phyloP scores from a whole-genome alignment of 108 stramenopile species.

The Discostella stelligeroides region DNA sequence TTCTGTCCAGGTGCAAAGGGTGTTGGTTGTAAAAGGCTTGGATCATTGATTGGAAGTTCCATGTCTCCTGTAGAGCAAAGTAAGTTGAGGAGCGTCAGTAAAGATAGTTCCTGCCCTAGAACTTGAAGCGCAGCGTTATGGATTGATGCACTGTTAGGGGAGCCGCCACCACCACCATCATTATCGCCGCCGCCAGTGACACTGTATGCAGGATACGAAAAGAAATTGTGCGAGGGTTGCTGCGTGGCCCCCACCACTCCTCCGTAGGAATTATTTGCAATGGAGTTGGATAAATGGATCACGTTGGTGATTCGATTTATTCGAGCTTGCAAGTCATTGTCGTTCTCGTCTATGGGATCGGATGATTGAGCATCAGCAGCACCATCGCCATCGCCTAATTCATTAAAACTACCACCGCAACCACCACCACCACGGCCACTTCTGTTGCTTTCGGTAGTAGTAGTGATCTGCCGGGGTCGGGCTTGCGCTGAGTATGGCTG shows the following conservation, averaged over 20 bases:
- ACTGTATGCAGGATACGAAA: too few species aligned
- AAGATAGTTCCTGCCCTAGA: background rate
- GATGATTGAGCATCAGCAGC: background rate
- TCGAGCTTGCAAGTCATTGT: constrained; percentile 7
- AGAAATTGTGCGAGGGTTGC: too few species aligned
- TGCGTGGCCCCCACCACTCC: too few species aligned
- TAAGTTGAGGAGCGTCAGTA: constrained; percentile 6
- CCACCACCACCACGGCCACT: too few species aligned
- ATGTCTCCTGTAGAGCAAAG: constrained; percentile 12
- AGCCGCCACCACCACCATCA: background rate
- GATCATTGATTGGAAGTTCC: constrained; percentile 16
- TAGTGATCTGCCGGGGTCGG: too few species aligned
- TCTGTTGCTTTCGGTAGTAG: too few species aligned
- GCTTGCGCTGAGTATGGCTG: too few species aligned
- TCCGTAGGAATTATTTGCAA: background rate
- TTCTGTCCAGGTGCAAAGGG: constrained; percentile 26
- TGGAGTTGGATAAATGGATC: background rate
- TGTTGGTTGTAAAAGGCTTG: constrained; percentile 15
- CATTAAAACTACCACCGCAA: too few species aligned
- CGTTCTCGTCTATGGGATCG: background rate
- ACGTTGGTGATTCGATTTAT: background rate
- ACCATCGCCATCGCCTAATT: background rate
- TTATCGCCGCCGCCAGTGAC: background rate
- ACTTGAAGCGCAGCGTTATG: background rate
- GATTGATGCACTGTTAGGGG: background rate